Conservation (phyloP, 257 asterid genomes). For the Rauvolfia tetraphylla region DNA sequence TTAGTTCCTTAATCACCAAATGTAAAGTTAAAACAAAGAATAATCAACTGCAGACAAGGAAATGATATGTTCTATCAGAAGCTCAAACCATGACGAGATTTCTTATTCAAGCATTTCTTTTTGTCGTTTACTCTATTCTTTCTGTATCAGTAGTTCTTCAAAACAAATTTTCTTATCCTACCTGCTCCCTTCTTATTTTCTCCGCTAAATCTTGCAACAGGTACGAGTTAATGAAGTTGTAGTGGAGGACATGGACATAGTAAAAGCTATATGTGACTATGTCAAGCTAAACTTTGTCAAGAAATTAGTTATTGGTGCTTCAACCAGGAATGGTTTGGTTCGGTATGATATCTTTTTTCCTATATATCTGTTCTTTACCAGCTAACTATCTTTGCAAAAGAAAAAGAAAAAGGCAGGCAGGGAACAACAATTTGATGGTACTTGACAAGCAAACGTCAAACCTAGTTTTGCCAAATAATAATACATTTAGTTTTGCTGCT, state of each 20-base stretch:
- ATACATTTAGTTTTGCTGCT: neutral
- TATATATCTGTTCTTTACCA: neutral
- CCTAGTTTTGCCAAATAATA: too few relatives aligned
- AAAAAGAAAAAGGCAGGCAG: neutral
- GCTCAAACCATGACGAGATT: neutral
- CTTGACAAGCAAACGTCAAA: too few relatives aligned
- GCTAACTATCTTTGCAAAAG: neutral
- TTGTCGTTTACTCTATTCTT: neutral
- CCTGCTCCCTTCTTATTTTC: neutral
- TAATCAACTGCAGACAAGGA: neutral
- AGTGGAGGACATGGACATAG: slow-evolving; percentile 63
- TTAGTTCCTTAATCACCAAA: neutral
- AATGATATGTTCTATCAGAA: neutral
- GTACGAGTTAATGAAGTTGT: slow-evolving; percentile 70
- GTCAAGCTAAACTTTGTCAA: slow-evolving; percentile 49
- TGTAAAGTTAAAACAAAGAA: neutral
- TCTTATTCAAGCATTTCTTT: neutral
- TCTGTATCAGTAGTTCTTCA: neutral
- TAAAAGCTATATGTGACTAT: slow-evolving; percentile 70
- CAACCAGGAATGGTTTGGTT: slow-evolving; percentile 54
- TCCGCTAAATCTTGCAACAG: slow-evolving; percentile 31
- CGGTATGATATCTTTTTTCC: slow-evolving; percentile 39
- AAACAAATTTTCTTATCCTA: neutral
- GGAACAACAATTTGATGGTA: too few relatives aligned
- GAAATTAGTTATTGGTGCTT: slow-evolving; percentile 62